Evolutionary conservation across 108 stramenopile genomes (phyloP).

Genomic region (Pseudonitzschia pungens): DNA sequence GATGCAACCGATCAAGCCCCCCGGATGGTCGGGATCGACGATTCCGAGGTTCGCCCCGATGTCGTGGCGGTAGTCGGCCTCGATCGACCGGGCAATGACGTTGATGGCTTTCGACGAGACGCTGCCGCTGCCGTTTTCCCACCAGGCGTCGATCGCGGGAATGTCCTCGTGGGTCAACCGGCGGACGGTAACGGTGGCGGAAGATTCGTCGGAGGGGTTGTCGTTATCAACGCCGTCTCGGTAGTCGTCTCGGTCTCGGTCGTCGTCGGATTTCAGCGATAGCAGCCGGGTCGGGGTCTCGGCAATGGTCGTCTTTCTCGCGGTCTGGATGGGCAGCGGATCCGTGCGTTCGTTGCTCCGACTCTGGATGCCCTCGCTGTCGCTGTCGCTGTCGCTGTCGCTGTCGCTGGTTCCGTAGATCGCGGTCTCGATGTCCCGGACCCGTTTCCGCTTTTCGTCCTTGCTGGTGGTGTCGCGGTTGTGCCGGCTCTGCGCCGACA

Average conservation of each 20-base stretch:
- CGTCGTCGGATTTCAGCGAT: not conserved
- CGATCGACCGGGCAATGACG: not conserved
- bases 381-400: not conserved
- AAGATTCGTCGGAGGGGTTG: not conserved
- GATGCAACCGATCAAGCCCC: slow-evolving; percentile 39
- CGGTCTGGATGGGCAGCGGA: no score
- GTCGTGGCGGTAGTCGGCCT: slow-evolving; percentile 1
- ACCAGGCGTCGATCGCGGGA: slow-evolving; percentile 16
- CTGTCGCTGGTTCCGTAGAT: not conserved
- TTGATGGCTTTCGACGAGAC: no score
- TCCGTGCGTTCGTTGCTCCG: not conserved
- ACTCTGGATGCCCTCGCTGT: not conserved
- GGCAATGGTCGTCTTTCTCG: not conserved
- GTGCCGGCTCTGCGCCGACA: not conserved
- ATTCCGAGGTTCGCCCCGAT: slow-evolving; percentile 24
- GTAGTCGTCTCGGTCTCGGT: no score
- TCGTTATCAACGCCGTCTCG: no score
- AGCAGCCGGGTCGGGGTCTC: not conserved
- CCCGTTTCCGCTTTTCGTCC: slow-evolving; percentile 22
- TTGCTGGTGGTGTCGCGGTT: not conserved
- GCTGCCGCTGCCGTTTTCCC: not conserved
- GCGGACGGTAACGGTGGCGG: not conserved
- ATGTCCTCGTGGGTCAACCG: slow-evolving; percentile 11
- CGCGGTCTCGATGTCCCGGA: slow-evolving; percentile 18
- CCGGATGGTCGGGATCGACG: slow-evolving; percentile 36